phyloP scores from a whole-genome alignment of 331 rosid species.

The Pyrus hybrid region DNA sequence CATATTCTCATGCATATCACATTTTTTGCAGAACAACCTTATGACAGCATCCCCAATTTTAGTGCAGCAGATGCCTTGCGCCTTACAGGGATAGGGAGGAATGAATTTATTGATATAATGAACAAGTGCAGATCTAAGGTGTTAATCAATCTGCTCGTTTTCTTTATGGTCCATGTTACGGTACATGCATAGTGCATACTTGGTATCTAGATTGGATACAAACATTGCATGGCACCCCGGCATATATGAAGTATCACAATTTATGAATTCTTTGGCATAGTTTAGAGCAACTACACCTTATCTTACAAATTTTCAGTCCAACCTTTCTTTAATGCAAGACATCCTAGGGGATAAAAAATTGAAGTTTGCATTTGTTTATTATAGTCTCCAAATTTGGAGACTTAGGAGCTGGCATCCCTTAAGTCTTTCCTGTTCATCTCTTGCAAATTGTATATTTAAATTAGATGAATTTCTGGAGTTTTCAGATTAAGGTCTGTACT shows the following conservation, averaged over 20 bases:
- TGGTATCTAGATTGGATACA: neutral
- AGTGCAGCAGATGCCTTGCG: constrained; percentile 98
- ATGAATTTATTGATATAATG: constrained; percentile 98
- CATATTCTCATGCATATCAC: constrained; percentile 4
- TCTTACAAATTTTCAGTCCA: neutral
- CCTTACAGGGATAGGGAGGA: constrained; percentile 92
- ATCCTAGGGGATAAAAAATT: neutral
- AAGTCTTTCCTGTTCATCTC: neutral
- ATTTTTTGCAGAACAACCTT: constrained; percentile 85
- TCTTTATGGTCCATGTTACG: neutral
- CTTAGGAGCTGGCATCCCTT: neutral
- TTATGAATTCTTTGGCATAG: neutral
- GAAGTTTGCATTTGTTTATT: neutral
- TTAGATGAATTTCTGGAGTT: neutral
- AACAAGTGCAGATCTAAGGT: constrained; percentile 99
- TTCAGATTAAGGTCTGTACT: neutral
- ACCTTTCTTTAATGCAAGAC: neutral
- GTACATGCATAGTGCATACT: neutral
- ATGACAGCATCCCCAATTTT: constrained; percentile 97
- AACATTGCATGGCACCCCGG: neutral
- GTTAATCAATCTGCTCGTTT: constrained; percentile 12
- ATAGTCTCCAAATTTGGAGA: neutral
- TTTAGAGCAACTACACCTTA: neutral
- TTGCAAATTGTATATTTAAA: neutral
- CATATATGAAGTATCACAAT: neutral